Evolutionary conservation across 2,329 filamentous ascomycete genomes (phyloP), one percentile per base, ranked within the genome.

Genomic region (Diaporthe nobilis): DNA sequence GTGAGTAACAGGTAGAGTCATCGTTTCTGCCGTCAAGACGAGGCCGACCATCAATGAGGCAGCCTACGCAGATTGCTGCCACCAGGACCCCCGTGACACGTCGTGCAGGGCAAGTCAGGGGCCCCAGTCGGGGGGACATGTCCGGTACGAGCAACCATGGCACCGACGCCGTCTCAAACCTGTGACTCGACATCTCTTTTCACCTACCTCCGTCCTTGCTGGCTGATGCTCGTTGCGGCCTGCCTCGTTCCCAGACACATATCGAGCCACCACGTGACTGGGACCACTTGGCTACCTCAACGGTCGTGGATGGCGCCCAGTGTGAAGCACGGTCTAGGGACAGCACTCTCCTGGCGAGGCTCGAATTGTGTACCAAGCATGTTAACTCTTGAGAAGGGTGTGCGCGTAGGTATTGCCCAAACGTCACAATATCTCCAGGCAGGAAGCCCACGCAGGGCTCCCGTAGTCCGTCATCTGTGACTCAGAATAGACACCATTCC

Each of bases 341-440:
- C 17, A n/a, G 7, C 15, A 34, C 12, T 53, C 34, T 17, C 37
- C 3, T 9, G 49, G 37, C 9, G 25, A 44, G 2, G 1, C 6
- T 20, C 15, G 25, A 12, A 7, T 17, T 8, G 25, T 20, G 39
- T 42, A 34, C 34, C 8, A 1, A 73, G 47, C 13, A 2, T 25
- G 22, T 17, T 31, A 65, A 37, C n/a, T 73, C 4, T 57, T 58
- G 25, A 42, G 2, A 22, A 20, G 37, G 71, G 58, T 17, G 71
- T 73, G 58, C 37, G 47, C 17, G 49, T 73, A 73, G 55, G 25
- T n/a, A 31, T 53, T 53, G 31, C 47, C 20, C 31, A 28, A 68
- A 8, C 12, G n/a, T 53, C 13, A 4, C 15, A 28, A 15, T 13
- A 53, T 68, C 31, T 68, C 22, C 31, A n/a, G 5, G 34, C 47